Percentiles rank a stretch among this genome's conserved stretches.
These are phyloP conservation scores for Cladosporium sp. DNA, from an alignment of 2,329 filamentous ascomycete genomes.

Conservation along the genomic window DNA sequence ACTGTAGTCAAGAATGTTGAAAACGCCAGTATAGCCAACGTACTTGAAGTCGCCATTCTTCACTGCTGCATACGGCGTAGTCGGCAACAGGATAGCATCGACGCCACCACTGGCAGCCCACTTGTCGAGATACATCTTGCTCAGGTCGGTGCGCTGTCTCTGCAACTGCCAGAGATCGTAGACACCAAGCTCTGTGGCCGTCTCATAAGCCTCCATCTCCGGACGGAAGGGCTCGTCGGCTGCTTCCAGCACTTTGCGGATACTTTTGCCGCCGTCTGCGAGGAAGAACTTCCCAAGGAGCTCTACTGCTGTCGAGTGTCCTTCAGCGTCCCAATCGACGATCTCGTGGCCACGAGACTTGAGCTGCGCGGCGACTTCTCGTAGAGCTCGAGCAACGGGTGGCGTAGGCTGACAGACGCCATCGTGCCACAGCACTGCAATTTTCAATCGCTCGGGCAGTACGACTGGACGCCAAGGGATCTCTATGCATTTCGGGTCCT, in stretches of 20 bases:
- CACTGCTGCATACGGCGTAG: slow-evolving; percentile 42
- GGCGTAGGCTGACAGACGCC: slow-evolving; percentile 58
- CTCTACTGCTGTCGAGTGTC: slow-evolving; percentile 50
- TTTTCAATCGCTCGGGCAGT: slow-evolving; percentile 47
- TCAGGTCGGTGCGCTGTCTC: slow-evolving; percentile 40
- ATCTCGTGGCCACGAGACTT: slow-evolving; percentile 50
- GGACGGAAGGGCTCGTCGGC: slow-evolving; percentile 45
- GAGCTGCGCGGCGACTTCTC: slow-evolving; percentile 51
- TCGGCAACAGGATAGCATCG: slow-evolving; percentile 45
- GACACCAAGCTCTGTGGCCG: slow-evolving; percentile 41
- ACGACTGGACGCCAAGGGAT: slow-evolving; percentile 50
- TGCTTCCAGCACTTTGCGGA: slow-evolving; percentile 38
- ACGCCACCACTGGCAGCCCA: slow-evolving; percentile 39
- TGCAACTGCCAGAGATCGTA: slow-evolving; percentile 49
- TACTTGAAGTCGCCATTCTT: slow-evolving; percentile 42
- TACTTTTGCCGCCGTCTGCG: slow-evolving; percentile 49
- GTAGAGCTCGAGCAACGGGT: slow-evolving; percentile 54
- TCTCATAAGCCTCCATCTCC: slow-evolving; percentile 45
- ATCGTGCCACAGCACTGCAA: slow-evolving; percentile 60
- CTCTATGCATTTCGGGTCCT: slow-evolving; percentile 50
- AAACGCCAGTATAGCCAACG: slow-evolving; percentile 42
- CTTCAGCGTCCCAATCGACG: slow-evolving; percentile 52
- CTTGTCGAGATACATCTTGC: slow-evolving; percentile 41
- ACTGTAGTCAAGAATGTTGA: slow-evolving; percentile 46
- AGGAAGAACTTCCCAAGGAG: slow-evolving; percentile 47